phyloP scores from a whole-genome alignment of 2,329 filamentous ascomycete species.

The Dothideomycetidae sp. region DNA sequence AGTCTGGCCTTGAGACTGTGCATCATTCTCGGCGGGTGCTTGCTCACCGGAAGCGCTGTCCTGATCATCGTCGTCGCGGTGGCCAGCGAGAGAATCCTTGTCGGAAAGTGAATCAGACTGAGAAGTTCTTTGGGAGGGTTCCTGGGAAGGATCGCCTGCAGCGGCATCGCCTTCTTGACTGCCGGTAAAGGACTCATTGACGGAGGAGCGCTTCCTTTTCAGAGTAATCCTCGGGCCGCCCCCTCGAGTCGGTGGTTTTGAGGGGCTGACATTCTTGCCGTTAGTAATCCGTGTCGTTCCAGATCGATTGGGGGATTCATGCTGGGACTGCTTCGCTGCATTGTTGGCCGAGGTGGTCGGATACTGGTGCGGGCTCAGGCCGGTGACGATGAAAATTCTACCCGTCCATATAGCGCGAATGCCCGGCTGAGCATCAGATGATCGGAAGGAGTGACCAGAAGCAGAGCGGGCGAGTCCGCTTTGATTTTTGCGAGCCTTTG shows the following conservation, averaged over 20 bases:
- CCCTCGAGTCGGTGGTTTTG: background rate
- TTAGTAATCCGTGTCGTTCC: background rate
- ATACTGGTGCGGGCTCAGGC: constrained; percentile 2
- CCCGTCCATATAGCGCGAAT: constrained; percentile 7
- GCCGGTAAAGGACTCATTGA: constrained; percentile 3
- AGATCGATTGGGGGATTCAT: background rate
- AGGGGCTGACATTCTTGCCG: background rate
- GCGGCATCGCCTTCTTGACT: constrained; percentile 2
- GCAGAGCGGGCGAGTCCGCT: constrained; percentile 7
- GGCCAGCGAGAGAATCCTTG: background rate
- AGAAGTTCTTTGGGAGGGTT: constrained; percentile 1
- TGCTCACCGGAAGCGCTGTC: constrained; percentile 1
- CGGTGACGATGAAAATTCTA: constrained; percentile 6
- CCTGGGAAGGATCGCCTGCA: constrained; percentile 1
- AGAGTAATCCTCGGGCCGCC: background rate
- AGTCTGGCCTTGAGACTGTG: background rate
- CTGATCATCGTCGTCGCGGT: constrained; percentile 1
- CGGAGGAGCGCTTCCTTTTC: constrained; percentile 5
- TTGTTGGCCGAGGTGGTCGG: background rate
- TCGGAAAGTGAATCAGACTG: background rate
- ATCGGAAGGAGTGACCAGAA: constrained; percentile 5
- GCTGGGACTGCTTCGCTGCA: background rate
- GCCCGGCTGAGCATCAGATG: background rate
- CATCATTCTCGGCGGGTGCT: background rate
- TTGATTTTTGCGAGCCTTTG: constrained; percentile 2